Evolutionary conservation across 2,329 filamentous ascomycete genomes (phyloP).

Genomic region (Arthroderma uncinatum): DNA sequence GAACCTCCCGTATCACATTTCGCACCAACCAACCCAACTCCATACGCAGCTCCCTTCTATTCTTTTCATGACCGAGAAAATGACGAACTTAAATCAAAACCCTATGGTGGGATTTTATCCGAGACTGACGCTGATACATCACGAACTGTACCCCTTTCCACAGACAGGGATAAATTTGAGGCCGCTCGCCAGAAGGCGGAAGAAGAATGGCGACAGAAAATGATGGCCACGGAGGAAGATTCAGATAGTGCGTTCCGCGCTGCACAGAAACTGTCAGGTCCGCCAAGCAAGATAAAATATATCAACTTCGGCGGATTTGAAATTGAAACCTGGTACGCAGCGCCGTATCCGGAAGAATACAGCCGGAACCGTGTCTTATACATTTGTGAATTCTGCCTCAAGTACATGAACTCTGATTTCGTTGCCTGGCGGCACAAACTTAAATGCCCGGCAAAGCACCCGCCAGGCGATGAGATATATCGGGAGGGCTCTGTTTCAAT

Average conservation of each 20-base stretch:
- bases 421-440: conserved; percentile 96
- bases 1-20: conserved; percentile 45
- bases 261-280: conserved; percentile 65
- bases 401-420: conserved; percentile 99
- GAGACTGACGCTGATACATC: conserved; percentile 86
- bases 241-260: conserved; percentile 53
- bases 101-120: conserved; percentile 84
- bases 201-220: conserved; percentile 71
- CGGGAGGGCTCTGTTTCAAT: conserved; percentile 88
- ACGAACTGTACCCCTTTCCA: conserved; percentile 67
- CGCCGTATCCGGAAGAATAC: conserved; percentile 96
- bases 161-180: conserved; percentile 78
- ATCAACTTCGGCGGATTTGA: conserved; percentile 97
- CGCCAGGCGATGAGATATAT: conserved; percentile 95
- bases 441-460: conserved; percentile 93
- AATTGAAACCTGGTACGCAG: conserved; percentile 98
- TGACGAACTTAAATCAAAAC: conserved; percentile 82
- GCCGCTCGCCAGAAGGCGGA: conserved; percentile 83
- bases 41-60: conserved; percentile 69
- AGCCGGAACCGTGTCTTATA: conserved; percentile 93
- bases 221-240: conserved; percentile 51
- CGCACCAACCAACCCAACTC: conserved; percentile 48
- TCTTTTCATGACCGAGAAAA: conserved; percentile 80
- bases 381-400: conserved; percentile 97
- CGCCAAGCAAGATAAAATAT: conserved; percentile 93